Evolutionary conservation across 1,284 basidiomycete species (phyloP), one percentile per base, ranked within the genome.

Genomic region (Abortiporus biennis): DNA sequence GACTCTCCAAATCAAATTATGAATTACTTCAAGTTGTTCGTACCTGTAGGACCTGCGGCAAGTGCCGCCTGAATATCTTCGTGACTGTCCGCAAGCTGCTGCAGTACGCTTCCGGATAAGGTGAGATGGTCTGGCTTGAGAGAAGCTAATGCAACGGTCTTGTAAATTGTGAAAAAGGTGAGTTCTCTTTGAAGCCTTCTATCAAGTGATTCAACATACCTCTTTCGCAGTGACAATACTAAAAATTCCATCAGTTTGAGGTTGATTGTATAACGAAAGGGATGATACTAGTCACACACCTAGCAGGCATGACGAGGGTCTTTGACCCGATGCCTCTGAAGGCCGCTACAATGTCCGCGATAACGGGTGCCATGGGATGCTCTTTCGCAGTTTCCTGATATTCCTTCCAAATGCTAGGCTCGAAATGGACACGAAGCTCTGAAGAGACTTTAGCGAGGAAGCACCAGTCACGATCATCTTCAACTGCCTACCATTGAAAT

Each of bases 291-390:
- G 37, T 6, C 21, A 34, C 55, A 35, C 35, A 69, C 71, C 71
- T 73, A n/a, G 72, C 72, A 21, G 72, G 71, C 68, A 74, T 71
- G 17, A 74, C 67, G 15, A 68, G 55, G 3, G 71, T 75, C 47
- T 63, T 64, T 12, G 68, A 63, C 4, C 56, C 59, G 24, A 67
- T 53, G 15, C 51, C 44, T 45, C 62, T 64, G 56, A 64, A 71
- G 2, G 61, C 49, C 31, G 59, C 45, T 12, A 71, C 60, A 42
- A 73, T 66, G 12, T 58, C 52, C 27, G 51, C 51, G 41, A 74
- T 69, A 31, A 69, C 58, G 0, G 55, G 43, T 3, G 58, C 57
- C 62, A 67, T 67, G 4, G 71, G 71, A 46, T 74, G 71, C 42
- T 72, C 65, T 6, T 49, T 50, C 12, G 59, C 65, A 3, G 69